Evolutionary conservation across 768 basidiomycete species (phyloP), one percentile per base, ranked within the genome.

Genomic region (Pleurotus tuoliensis): DNA sequence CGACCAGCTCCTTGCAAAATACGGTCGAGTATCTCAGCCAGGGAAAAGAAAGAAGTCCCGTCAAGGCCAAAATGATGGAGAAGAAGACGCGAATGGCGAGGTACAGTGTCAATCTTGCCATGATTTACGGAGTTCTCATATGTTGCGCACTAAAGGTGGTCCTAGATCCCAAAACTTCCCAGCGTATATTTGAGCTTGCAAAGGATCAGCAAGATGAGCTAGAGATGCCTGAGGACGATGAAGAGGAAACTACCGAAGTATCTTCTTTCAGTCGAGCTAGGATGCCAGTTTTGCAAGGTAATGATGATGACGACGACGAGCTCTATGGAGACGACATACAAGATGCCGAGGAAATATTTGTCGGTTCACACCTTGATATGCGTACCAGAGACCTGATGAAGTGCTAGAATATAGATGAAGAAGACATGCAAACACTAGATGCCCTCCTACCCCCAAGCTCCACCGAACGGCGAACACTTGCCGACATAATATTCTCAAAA

Each of bases 401-500:
- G 47, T 44, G 53, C 53, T 65, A 92, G 90, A 82, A 96, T 79
- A 90, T 99, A 66, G 95, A 98, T 73, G 84, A 90, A 57, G 84
- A 78, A 59, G 97, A 98, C 72, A 78, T 96, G 70, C 83, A 88
- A 61, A 84, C 93, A 0, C 76, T 99, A 37, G 94, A 98, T 63
- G 77, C 84, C 12, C 76, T 94, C 27, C 80, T 92, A 43, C 93
- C 93, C 39, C 73, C 84, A 12, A 91, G 87, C 70, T 78, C 83
- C 13, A 80, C 82, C 5, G 87, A 91, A 68, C 83, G 92, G 45
- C 82, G 83, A 69, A 98, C 96, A 2, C 75, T 99, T 27, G 97
- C 97, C 27, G 97, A 99, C 68, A 78, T 98, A n/a, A 99, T 98
- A 58, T 92, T 99, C 67, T 82, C 90, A 22, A 98, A 98, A 73